Evolutionary conservation across 306 rosid genomes (phyloP).

Genomic region (Ziziphus jujuba): DNA sequence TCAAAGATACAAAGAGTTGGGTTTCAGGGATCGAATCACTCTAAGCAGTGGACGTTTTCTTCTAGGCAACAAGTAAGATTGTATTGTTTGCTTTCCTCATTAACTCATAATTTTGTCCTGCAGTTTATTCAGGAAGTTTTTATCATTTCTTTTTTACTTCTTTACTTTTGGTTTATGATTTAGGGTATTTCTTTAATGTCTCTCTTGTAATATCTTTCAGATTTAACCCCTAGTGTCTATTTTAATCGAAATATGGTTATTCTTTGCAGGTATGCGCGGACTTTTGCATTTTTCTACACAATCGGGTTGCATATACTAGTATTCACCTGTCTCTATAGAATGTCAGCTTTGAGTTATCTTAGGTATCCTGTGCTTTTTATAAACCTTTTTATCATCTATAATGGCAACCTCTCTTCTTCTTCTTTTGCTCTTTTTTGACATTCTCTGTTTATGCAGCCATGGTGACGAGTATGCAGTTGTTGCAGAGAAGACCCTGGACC

Average conservation of each 20-base stretch:
- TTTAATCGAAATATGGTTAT: neutral
- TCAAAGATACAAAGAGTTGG: constrained; percentile 97
- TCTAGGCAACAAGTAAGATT: constrained; percentile 92
- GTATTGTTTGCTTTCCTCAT: constrained; percentile 17
- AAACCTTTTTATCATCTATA: neutral
- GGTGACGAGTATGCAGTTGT: constrained; percentile 61
- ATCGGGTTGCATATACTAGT: constrained; percentile 88
- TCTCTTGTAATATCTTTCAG: neutral
- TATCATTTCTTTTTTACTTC: neutral
- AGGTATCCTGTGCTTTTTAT: constrained; percentile 43
- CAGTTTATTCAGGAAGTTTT: constrained; percentile 13
- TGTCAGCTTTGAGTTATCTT: constrained; percentile 92
- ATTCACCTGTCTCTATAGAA: constrained; percentile 92
- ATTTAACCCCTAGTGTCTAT: neutral
- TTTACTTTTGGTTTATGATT: neutral
- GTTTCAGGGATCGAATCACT: constrained; percentile 96
- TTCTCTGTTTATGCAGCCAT: constrained; percentile 48
- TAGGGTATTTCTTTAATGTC: neutral
- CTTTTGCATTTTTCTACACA: constrained; percentile 94
- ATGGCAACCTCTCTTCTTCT: neutral
- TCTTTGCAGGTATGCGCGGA: constrained; percentile 79
- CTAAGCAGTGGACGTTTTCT: constrained; percentile 99
- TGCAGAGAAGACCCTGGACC: constrained; percentile 54
- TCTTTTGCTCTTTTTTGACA: neutral
- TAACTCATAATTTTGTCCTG: constrained; percentile 4